Evolutionary conservation across 2,329 filamentous ascomycete genomes (phyloP), one percentile per base, ranked within the genome.

Genomic region (Colletotrichum musae): DNA sequence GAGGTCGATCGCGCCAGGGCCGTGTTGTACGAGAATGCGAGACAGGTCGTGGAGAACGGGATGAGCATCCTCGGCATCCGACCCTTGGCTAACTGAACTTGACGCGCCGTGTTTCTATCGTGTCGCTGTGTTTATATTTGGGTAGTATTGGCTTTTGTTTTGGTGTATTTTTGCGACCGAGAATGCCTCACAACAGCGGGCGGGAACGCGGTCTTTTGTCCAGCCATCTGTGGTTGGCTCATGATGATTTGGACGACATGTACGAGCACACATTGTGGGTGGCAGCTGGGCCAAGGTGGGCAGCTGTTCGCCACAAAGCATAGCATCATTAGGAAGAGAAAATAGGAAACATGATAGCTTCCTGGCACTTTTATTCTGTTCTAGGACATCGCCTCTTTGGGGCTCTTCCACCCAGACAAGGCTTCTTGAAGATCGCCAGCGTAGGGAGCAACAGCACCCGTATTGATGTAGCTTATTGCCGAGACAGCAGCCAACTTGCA

Each of bases 31-130:
- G 85, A 87, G 67, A 84, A 83, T 7, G 89, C 89, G 9, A 85
- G 89, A 74, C 88, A 91, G 76, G 89, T 92, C 24, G 79, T 92
- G 75, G 82, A 85, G 77, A 92, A 91, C 78, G 90, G 89, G 39
- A 92, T 92, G 89, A 83, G 84, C 74, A 77, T 92, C 64, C 79
- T 92, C 65, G 90, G 90, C 41, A 70, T 70, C 9, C 53, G 28
- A 5, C 67, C 67, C 9, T 16, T 66, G 50, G 36, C 57, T 0
- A 28, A 41, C 16, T 70, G 51, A 61, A n/a, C 16, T 15, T 15
- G 10, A 5, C 52, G 12, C 5, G 32, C 6, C 10, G 28, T 9
- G 5, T 24, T 16, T 16, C 39, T 26, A 1, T 6, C 43, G 16
- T 54, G 48, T 16, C 9, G 41, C 43, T 43, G 18, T 26, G 28